A percentile compares a stretch with the other conserved stretches of the same genome.
phyloP scores from a whole-genome alignment of 2,329 filamentous ascomycete species.

The Clarireedia hainanense region DNA sequence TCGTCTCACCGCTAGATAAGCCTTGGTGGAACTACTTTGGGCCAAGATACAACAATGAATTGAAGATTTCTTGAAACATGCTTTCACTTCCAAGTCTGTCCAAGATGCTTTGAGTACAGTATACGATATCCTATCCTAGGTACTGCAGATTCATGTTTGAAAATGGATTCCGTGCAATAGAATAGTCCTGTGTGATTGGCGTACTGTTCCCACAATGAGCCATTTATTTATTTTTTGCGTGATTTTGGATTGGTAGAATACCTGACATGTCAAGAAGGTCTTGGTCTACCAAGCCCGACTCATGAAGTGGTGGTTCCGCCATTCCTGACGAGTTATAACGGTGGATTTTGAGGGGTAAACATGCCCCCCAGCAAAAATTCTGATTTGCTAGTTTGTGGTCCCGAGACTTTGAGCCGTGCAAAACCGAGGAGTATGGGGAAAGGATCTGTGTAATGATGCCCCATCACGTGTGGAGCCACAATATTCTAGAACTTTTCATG shows the following conservation, averaged over 20 bases:
- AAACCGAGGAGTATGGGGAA: background rate
- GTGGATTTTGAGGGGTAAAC: background rate
- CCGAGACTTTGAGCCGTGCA: constrained; percentile 1
- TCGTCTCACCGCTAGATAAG: constrained; percentile 9
- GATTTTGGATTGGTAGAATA: background rate
- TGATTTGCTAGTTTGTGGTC: constrained; percentile 1
- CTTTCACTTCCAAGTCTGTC: background rate
- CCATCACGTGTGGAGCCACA: constrained; percentile 1
- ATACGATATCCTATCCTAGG: background rate
- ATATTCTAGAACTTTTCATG: constrained; percentile 6
- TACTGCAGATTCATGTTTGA: background rate
- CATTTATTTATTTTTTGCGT: background rate
- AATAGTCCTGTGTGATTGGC: background rate
- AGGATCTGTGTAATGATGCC: background rate
- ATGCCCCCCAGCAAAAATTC: background rate
- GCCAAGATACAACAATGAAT: background rate
- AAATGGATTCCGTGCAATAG: background rate
- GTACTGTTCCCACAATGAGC: background rate
- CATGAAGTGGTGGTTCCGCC: background rate
- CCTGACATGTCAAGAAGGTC: background rate
- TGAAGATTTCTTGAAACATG: background rate
- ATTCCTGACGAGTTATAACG: constrained; percentile 1
- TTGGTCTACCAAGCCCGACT: constrained; percentile 2
- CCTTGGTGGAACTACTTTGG: constrained; percentile 4
- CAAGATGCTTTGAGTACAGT: too few relatives aligned